A percentile compares a stretch with the other conserved stretches of the same genome.
Evolutionary conservation across 108 stramenopile species (phyloP).

Genomic region (Nannochloropsis granulata): DNA sequence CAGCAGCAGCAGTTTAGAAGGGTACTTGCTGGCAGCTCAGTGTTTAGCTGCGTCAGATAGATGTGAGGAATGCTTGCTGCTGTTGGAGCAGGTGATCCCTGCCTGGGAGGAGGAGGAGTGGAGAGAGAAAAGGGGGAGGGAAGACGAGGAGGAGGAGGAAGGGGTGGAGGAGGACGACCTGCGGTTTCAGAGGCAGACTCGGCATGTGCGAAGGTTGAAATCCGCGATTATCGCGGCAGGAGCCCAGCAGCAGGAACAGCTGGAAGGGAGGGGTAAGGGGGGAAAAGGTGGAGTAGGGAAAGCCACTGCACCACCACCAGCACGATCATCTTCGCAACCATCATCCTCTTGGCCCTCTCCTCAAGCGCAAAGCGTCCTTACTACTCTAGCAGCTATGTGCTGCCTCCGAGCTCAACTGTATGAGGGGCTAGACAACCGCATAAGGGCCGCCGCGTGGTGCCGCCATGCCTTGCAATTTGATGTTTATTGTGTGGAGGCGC

Average conservation of each 20-base stretch:
- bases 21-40: neutral
- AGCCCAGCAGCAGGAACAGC: too few relatives aligned
- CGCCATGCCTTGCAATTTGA: conserved; percentile 21
- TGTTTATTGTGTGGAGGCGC: conserved; percentile 19
- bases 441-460: conserved; percentile 11
- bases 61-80: neutral
- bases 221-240: too few relatives aligned
- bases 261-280: too few relatives aligned
- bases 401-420: neutral
- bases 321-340: too few relatives aligned
- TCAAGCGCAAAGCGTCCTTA: neutral
- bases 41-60: neutral
- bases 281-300: too few relatives aligned
- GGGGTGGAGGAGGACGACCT: too few relatives aligned
- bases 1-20: neutral
- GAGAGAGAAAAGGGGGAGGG: neutral
- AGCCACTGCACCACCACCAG: too few relatives aligned
- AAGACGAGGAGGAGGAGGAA: neutral
- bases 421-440: conserved; percentile 5
- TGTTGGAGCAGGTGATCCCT: neutral
- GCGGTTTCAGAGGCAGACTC: too few relatives aligned
- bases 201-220: too few relatives aligned
- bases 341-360: too few relatives aligned
- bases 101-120: neutral
- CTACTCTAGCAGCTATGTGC: neutral